Evolutionary conservation across 148 eudicot genomes (phyloP), one percentile per base, ranked within the genome.

Genomic region (Talinum fruticosum): DNA sequence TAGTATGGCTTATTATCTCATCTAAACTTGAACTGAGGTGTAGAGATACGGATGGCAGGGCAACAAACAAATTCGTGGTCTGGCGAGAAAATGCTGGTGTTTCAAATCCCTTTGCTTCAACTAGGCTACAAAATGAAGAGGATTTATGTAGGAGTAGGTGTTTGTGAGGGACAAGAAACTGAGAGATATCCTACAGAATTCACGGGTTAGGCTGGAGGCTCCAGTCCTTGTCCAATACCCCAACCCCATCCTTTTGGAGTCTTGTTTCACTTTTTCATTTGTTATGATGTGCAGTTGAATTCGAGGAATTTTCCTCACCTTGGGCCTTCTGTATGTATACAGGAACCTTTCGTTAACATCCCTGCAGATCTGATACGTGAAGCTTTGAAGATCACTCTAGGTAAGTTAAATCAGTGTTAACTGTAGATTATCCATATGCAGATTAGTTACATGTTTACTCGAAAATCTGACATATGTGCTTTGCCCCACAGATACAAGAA

Each of bases 341-440:
- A 87, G 86, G 90, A 85, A 68, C 90, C 90, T 35, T 87, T 85
- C 57, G 88, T 85, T 1, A 85, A 81, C 69, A 87, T 87, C 75
- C 89, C 89, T 57, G 76, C 80, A 61, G 77, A 76, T 51, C 81
- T 57, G 68, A 83, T 87, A 61, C 87, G 80, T 33, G 86, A 81
- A 45, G 89, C 89, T 76, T 75, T 87, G 80, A 81, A 87, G 73
- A 74, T 79, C 49, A 69, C 74, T 45, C 80, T 85, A 26, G 88
- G 88, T 87, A 81, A 38, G 81, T 71, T 65, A 19, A 61, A 10
- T 10, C 28, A 49, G 28, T 53, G 15, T 34, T 4, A 44, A 64
- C 21, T 72, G 30, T 8, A 70, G 59, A 21, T 41, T 18, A 37
- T 5, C 47, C 28, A 72, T 45, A 65, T 61, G 28, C 26, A n/a